Evolutionary conservation across 2,329 filamentous ascomycete genomes (phyloP), one percentile per base, ranked within the genome.

Genomic region (Aspergillus brunneoviolaceus): DNA sequence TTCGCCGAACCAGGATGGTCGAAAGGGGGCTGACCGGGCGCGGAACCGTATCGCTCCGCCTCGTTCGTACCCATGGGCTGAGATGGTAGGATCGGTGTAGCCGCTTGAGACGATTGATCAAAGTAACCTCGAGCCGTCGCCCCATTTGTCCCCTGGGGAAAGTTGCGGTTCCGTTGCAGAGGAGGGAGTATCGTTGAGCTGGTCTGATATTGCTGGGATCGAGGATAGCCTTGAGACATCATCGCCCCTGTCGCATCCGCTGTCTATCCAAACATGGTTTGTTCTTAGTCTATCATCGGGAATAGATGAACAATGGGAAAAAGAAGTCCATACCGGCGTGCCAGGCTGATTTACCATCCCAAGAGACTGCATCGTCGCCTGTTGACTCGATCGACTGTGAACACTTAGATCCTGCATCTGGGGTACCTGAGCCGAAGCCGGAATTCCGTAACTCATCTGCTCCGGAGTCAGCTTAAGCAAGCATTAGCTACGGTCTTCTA

Each of bases 331-430:
- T 76, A 76, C 73, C 71, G 74, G 74, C 60, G 74, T 76, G 51
- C 72, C 71, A 62, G 73, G 71, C 62, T 70, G 72, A 59, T 75
- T 76, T 67, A 75, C 72, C 62, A 72, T 69, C 60, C 72, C 72
- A 51, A 76, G 51, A 50, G 73, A 70, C 62, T 74, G 73, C 70
- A 76, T 73, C 11, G 72, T 67, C 21, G 73, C 73, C 62, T 76
- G 73, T 51, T 76, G 74, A 61, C 68, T 72, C 31, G 70, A 61
- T 52, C 73, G 72, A 53, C 64, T 62, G 56, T 74, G 72, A 45
- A 67, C 66, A n/a, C 66, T 66, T 19, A 73, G 70, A 64, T 76
- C 74, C 51, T 72, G 63, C 64, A 76, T 74, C 59, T 74, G 72
- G 31, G 74, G 65, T 55, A 76, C 68, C 48, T 72, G 70, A 49